phyloP scores from a whole-genome alignment of 1,139 yeast species.

The Taphrina populina region DNA sequence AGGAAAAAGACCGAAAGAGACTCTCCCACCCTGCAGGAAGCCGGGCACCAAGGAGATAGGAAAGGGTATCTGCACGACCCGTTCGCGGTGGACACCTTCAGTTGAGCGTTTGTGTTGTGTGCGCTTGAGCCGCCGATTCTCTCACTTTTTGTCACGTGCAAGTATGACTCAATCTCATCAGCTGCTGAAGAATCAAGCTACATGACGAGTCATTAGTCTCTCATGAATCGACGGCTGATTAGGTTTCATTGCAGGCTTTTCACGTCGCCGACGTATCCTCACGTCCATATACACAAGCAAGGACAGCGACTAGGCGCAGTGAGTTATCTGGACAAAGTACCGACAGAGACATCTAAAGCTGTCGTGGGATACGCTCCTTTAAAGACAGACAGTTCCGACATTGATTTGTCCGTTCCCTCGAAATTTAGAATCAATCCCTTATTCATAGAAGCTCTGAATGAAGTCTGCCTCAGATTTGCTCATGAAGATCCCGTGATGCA shows the following conservation, averaged over 20 bases:
- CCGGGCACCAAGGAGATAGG: no score
- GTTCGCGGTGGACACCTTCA: no score
- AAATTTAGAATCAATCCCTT: slow-evolving; percentile 9
- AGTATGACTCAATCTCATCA: no score
- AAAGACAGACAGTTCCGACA: slow-evolving; percentile 7
- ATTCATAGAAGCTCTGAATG: slow-evolving; percentile 42
- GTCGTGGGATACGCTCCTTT: slow-evolving; percentile 24
- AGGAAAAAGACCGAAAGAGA: no score
- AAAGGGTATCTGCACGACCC: no score
- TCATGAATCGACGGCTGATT: no score
- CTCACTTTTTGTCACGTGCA: no score
- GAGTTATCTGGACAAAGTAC: neutral
- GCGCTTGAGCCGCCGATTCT: no score
- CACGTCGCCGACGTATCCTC: slow-evolving; percentile 8
- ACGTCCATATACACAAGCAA: slow-evolving; percentile 17
- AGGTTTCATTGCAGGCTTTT: neutral
- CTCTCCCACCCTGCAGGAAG: no score
- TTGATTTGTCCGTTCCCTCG: slow-evolving; percentile 15
- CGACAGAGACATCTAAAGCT: slow-evolving; percentile 13
- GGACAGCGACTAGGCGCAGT: slow-evolving; percentile 19
- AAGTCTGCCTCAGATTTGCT: slow-evolving; percentile 44
- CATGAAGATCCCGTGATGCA: slow-evolving; percentile 59
- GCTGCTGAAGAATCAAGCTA: no score
- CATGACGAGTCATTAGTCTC: no score
- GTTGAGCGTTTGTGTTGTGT: no score